Conservation (phyloP, 2,329 filamentous ascomycete species). For the Ascochyta lentis region DNA sequence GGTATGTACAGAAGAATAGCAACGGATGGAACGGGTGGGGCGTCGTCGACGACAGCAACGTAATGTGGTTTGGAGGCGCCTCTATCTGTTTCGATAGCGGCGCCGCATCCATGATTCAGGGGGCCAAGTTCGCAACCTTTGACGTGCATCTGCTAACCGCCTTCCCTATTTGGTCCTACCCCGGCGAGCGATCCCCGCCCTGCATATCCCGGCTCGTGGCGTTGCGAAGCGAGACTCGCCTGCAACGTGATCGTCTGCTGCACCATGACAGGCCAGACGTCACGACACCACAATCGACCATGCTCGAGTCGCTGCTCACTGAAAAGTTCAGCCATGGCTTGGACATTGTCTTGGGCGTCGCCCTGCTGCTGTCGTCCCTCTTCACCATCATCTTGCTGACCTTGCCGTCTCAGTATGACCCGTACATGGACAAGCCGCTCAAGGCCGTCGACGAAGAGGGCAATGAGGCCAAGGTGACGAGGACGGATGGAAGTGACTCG, state of each 20-base stretch:
- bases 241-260: slow-evolving; percentile 21
- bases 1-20: slow-evolving; percentile 4
- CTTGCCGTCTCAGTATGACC: slow-evolving; percentile 60
- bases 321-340: slow-evolving; percentile 34
- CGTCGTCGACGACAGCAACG: slow-evolving; percentile 11
- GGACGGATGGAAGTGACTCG: slow-evolving; percentile 30
- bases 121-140: slow-evolving; percentile 15
- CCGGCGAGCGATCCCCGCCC: slow-evolving; percentile 6
- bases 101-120: slow-evolving; percentile 16
- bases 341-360: slow-evolving; percentile 50
- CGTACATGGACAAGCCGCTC: slow-evolving; percentile 42
- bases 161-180: slow-evolving; percentile 19
- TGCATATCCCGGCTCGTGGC: slow-evolving; percentile 6
- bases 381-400: slow-evolving; percentile 60
- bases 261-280: slow-evolving; percentile 25
- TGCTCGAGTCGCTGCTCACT: slow-evolving; percentile 44
- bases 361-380: slow-evolving; percentile 53
- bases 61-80: slow-evolving; percentile 16
- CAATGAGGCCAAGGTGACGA: slow-evolving; percentile 27
- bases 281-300: slow-evolving; percentile 18
- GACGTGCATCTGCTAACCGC: slow-evolving; percentile 15
- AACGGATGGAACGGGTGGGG: slow-evolving; percentile 18
- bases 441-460: slow-evolving; percentile 35
- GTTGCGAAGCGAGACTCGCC: slow-evolving; percentile 14
- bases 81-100: slow-evolving; percentile 31